These are phyloP conservation scores for Juglanconis juglandina DNA, from an alignment of 2,329 filamentous ascomycete genomes.

Conservation along the genomic window DNA sequence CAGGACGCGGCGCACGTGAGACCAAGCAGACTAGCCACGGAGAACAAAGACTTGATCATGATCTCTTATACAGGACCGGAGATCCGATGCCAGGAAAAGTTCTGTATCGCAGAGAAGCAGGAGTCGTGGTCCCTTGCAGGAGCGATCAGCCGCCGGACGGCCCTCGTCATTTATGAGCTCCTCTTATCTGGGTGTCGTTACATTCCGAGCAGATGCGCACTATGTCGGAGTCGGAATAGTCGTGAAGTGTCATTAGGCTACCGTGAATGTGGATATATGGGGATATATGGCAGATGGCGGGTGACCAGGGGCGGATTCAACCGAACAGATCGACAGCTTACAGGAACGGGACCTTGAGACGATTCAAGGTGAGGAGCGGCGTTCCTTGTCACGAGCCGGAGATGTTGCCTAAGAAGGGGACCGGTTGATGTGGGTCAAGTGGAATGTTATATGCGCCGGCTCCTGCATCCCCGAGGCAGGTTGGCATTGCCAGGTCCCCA, in stretches of 20 bases:
- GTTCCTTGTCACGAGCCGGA: neutral
- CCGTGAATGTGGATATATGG: neutral
- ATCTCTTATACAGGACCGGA: neutral
- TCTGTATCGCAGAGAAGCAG: neutral
- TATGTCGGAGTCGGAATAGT: neutral
- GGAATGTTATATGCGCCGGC: neutral
- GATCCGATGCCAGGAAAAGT: neutral
- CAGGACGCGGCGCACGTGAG: constrained; percentile 12
- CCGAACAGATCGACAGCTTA: neutral
- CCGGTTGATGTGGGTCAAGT: neutral
- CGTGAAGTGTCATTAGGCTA: neutral
- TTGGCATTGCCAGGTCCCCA: no score
- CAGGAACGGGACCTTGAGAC: neutral
- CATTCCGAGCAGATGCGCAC: neutral
- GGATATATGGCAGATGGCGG: neutral
- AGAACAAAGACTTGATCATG: constrained; percentile 3
- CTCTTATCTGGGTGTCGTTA: neutral
- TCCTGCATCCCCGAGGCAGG: neutral
- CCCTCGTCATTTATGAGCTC: neutral
- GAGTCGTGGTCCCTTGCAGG: neutral
- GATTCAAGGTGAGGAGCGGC: no score
- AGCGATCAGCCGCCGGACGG: neutral
- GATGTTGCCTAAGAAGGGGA: neutral
- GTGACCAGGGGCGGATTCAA: neutral
- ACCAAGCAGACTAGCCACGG: constrained; percentile 3